Evolutionary conservation across 148 eudicot species (phyloP).

Genomic region (Agrostemma githago): DNA sequence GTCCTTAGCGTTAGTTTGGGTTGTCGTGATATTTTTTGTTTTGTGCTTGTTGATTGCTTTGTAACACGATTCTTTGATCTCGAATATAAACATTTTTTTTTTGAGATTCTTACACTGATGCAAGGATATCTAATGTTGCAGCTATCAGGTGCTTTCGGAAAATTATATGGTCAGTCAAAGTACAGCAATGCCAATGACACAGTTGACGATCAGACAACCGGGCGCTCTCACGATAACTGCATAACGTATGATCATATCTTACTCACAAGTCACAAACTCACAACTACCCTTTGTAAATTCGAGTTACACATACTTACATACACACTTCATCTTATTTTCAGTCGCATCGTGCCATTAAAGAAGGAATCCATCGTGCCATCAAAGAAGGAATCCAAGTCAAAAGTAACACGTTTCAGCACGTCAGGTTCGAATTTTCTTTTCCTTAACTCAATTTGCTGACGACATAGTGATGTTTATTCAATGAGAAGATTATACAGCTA

Average conservation of each 20-base stretch:
- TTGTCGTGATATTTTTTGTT: background rate
- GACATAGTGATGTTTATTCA: background rate
- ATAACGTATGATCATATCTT: slow-evolving; percentile 53
- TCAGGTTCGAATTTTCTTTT: slow-evolving; percentile 51
- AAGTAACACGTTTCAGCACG: slow-evolving; percentile 67
- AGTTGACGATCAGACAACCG: slow-evolving; percentile 34
- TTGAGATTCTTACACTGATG: slow-evolving; percentile 11
- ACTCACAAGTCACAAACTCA: too few species aligned
- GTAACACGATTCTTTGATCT: background rate
- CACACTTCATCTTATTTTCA: slow-evolving; percentile 23
- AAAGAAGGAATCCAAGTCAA: slow-evolving; percentile 45
- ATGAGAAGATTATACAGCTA: too few species aligned
- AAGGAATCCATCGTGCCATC: slow-evolving; percentile 57
- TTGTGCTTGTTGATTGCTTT: background rate
- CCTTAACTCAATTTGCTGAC: background rate
- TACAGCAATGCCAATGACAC: slow-evolving; percentile 48
- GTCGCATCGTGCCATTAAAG: slow-evolving; percentile 74
- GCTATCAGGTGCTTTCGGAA: slow-evolving; percentile 92
- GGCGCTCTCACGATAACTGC: slow-evolving; percentile 71
- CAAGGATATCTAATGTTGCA: slow-evolving; percentile 25
- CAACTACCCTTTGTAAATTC: too few species aligned
- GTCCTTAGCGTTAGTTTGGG: background rate
- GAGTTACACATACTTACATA: background rate
- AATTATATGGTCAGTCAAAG: slow-evolving; percentile 82
- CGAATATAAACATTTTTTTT: background rate